These are phyloP conservation scores for Cladobotryum protrusum DNA, from an alignment of 2,329 filamentous ascomycete genomes.

Conservation along the genomic window DNA sequence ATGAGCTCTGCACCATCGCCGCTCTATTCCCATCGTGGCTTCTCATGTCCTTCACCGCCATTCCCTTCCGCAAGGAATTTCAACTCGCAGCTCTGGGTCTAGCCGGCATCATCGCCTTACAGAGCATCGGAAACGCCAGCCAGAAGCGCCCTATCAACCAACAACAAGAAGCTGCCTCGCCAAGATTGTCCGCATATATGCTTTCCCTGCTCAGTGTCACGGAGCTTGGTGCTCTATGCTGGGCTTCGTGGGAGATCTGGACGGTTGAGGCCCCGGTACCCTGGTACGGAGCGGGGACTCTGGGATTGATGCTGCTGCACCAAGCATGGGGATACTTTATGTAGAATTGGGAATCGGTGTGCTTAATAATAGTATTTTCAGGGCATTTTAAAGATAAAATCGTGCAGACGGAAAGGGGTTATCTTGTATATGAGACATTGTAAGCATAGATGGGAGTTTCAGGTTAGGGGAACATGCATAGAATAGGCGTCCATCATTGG, in stretches of 20 bases:
- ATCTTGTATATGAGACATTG: too few species aligned
- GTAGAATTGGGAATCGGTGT: background rate
- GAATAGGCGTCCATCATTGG: too few species aligned
- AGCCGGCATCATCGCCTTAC: constrained; percentile 25
- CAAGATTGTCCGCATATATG: constrained; percentile 8
- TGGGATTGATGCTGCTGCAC: constrained; percentile 28
- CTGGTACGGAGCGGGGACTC: constrained; percentile 22
- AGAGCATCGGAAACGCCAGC: constrained; percentile 23
- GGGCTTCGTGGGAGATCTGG: constrained; percentile 28
- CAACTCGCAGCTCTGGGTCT: constrained; percentile 22
- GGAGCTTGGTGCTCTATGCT: constrained; percentile 29
- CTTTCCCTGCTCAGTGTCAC: constrained; percentile 24
- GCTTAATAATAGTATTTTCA: too few species aligned
- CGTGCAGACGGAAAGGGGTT: too few species aligned
- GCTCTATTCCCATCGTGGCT: constrained; percentile 23
- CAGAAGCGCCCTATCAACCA: constrained; percentile 1
- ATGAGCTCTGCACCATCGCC: constrained; percentile 18
- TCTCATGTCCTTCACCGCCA: constrained; percentile 11
- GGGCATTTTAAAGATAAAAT: too few species aligned
- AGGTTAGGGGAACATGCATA: too few species aligned
- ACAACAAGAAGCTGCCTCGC: background rate
- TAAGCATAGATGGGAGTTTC: too few species aligned
- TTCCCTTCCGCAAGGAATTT: constrained; percentile 22
- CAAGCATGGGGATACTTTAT: constrained; percentile 12
- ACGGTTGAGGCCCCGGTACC: constrained; percentile 17